Conservation (phyloP, 2,329 filamentous ascomycete species). For the Berkeleyomyces basicola region DNA sequence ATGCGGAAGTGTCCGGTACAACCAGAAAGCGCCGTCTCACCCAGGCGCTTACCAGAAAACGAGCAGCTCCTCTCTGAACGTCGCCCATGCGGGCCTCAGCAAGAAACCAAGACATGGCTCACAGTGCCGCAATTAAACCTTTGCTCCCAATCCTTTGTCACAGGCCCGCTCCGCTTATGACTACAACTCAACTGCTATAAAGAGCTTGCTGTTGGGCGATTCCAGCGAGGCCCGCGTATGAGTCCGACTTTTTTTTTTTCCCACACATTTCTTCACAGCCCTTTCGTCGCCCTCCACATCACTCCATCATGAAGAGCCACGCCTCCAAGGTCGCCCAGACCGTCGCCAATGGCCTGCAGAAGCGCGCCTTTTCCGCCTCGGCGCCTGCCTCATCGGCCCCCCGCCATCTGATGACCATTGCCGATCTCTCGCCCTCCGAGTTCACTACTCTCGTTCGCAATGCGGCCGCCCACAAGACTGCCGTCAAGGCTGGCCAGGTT, state of each 20-base stretch:
- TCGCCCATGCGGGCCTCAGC: no score
- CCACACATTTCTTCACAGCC: neutral
- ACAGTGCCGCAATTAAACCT: neutral
- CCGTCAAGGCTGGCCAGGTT: conserved; percentile 53
- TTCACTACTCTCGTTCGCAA: conserved; percentile 69
- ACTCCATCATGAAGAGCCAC: conserved; percentile 21
- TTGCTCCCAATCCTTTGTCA: neutral
- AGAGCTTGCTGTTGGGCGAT: neutral
- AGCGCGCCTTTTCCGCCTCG: conserved; percentile 27
- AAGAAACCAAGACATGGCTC: no score
- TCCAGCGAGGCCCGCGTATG: neutral
- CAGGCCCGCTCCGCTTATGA: neutral
- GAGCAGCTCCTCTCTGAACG: no score
- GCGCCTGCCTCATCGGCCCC: conserved; percentile 26
- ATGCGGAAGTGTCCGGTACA: no score
- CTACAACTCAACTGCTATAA: neutral
- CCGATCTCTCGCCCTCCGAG: conserved; percentile 65
- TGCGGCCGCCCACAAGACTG: conserved; percentile 58
- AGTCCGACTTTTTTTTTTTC: neutral
- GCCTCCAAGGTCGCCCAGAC: conserved; percentile 21
- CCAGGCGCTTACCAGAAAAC: no score
- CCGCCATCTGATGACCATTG: conserved; percentile 82
- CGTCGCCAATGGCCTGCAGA: conserved; percentile 23
- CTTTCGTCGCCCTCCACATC: neutral
- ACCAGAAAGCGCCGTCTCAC: no score